phyloP scores from a whole-genome alignment of 1,284 basidiomycete species.

The Trametes hirsuta region DNA sequence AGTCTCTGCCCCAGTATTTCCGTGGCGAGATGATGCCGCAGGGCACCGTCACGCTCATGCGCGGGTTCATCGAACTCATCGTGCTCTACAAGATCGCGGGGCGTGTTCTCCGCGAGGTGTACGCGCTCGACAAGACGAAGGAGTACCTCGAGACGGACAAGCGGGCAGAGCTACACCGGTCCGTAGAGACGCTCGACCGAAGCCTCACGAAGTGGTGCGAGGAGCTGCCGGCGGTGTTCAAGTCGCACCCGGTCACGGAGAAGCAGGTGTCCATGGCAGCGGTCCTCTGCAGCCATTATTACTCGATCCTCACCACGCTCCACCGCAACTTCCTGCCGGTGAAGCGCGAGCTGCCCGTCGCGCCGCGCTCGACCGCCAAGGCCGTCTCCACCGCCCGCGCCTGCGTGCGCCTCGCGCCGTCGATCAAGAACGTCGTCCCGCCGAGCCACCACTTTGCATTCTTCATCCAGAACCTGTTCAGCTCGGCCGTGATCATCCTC shows the following conservation, averaged over 20 bases:
- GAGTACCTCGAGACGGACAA: slow-evolving; percentile 75
- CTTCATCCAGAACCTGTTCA: slow-evolving; percentile 91
- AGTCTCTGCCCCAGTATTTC: slow-evolving; percentile 72
- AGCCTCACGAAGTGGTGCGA: slow-evolving; percentile 84
- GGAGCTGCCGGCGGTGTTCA: slow-evolving; percentile 72
- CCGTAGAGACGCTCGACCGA: slow-evolving; percentile 76
- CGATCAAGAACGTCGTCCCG: slow-evolving; percentile 83
- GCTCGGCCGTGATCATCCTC: slow-evolving; percentile 85
- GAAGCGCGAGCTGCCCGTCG: slow-evolving; percentile 64
- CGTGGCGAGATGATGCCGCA: slow-evolving; percentile 58
- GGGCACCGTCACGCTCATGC: slow-evolving; percentile 71
- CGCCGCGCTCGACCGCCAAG: slow-evolving; percentile 72
- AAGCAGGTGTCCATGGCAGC: slow-evolving; percentile 85
- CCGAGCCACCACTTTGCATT: slow-evolving; percentile 89
- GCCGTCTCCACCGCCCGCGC: slow-evolving; percentile 79
- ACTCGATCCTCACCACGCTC: slow-evolving; percentile 84
- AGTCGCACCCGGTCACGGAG: slow-evolving; percentile 69
- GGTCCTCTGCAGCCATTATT: slow-evolving; percentile 89
- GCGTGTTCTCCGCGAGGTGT: slow-evolving; percentile 80
- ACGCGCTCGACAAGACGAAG: slow-evolving; percentile 74
- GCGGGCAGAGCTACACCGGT: slow-evolving; percentile 70
- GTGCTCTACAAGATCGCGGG: slow-evolving; percentile 84
- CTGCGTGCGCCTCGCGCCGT: slow-evolving; percentile 83
- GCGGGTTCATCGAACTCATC: slow-evolving; percentile 76
- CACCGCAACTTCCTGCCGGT: slow-evolving; percentile 88